These are phyloP conservation scores for Penicillium sp. DNA, from an alignment of 2,329 filamentous ascomycete species.

Conservation along the genomic window DNA sequence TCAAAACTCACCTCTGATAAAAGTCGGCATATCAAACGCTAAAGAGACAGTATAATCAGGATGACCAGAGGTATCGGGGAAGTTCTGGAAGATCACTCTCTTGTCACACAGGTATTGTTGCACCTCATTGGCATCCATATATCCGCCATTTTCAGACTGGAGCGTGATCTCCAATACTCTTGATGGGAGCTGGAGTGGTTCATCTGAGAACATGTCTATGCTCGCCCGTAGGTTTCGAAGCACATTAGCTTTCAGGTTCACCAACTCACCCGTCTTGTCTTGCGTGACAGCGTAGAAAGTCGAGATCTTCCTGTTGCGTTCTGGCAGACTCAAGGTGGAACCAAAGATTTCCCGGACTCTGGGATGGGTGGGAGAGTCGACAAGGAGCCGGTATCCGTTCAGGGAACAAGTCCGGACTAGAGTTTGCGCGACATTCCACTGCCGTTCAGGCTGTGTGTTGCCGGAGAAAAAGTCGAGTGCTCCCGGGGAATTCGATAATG, in stretches of 20 bases:
- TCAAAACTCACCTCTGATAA: slow-evolving; percentile 20
- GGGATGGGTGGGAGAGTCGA: slow-evolving; percentile 7
- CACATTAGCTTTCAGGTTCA: slow-evolving; percentile 18
- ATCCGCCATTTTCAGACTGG: slow-evolving; percentile 16
- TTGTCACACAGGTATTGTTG: slow-evolving; percentile 21
- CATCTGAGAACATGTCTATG: slow-evolving; percentile 10
- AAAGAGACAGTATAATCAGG: slow-evolving; percentile 8
- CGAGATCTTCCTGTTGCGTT: slow-evolving; percentile 19
- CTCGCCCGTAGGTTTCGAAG: slow-evolving; percentile 12
- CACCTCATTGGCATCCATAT: slow-evolving; percentile 27
- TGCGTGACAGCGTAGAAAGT: slow-evolving; percentile 14
- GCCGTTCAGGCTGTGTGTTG: slow-evolving; percentile 5
- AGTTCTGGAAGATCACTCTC: slow-evolving; percentile 15
- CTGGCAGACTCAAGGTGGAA: neutral
- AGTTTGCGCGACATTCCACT: slow-evolving; percentile 21
- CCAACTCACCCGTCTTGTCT: slow-evolving; percentile 15
- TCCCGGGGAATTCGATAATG: slow-evolving; percentile 2
- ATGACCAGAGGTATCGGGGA: slow-evolving; percentile 7
- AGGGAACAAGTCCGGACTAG: slow-evolving; percentile 24
- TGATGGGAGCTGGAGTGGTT: slow-evolving; percentile 12
- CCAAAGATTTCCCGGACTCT: slow-evolving; percentile 19
- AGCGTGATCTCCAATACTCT: slow-evolving; percentile 18
- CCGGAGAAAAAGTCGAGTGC: slow-evolving; percentile 1
- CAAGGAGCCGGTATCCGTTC: slow-evolving; percentile 21
- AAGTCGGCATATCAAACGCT: slow-evolving; percentile 13